These are phyloP conservation scores for Sporothrix dimorphospora DNA, from an alignment of 2,329 filamentous ascomycete genomes.

Conservation along the genomic window DNA sequence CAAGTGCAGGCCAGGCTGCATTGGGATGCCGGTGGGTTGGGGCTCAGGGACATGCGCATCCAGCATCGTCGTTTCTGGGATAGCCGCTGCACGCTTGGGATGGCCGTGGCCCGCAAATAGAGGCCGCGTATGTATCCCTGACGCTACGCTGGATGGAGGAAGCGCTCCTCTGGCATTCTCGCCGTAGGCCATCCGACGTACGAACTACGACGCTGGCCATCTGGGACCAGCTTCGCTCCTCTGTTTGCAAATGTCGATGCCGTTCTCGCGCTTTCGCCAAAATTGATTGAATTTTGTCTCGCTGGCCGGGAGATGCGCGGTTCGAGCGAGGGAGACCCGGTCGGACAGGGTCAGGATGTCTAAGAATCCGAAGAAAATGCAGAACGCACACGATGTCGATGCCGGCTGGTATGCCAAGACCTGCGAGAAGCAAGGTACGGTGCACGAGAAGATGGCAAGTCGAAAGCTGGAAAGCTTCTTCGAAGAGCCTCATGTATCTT, in stretches of 20 bases:
- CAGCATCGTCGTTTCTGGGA: not conserved
- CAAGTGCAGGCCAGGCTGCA: not conserved
- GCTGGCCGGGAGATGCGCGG: constrained; percentile 1
- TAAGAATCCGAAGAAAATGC: not conserved
- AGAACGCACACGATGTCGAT: not conserved
- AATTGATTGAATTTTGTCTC: not conserved
- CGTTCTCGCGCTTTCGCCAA: not conserved
- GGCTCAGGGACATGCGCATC: not conserved
- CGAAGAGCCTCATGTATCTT: not conserved
- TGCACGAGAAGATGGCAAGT: not conserved
- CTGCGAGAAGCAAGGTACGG: not conserved
- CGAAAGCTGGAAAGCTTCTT: not conserved
- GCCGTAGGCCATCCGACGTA: not conserved
- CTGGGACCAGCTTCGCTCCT: not conserved
- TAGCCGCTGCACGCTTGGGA: not conserved
- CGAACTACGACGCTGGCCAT: not conserved
- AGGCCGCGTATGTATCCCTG: not conserved
- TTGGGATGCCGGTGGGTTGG: constrained; percentile 1
- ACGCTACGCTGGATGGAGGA: not conserved
- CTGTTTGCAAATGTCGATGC: not conserved
- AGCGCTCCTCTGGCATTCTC: not conserved
- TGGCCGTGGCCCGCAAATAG: not conserved
- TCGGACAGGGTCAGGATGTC: not conserved
- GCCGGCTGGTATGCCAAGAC: not conserved
- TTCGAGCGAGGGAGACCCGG: not conserved